Percentiles rank a stretch among this genome's conserved stretches.
These are phyloP conservation scores for Kalmanozyma brasiliensis DNA, from an alignment of 1,284 basidiomycete genomes.

Conservation along the genomic window DNA sequence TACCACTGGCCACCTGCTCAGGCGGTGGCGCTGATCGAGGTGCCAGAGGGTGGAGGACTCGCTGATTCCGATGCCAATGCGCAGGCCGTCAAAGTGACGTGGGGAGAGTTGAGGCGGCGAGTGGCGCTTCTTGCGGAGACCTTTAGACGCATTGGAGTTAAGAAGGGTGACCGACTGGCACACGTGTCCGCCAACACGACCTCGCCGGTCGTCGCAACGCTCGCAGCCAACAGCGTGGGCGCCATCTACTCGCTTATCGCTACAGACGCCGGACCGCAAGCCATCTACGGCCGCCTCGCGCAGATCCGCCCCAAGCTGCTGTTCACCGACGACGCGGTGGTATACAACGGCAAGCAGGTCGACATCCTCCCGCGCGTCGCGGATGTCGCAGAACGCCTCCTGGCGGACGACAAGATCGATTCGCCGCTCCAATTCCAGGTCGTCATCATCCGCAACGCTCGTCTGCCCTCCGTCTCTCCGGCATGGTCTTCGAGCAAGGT, in stretches of 20 bases:
- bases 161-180: conserved; percentile 37
- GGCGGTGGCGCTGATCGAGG: conserved; percentile 29
- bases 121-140: conserved; percentile 44
- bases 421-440: conserved; percentile 41
- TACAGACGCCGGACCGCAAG: conserved; percentile 46
- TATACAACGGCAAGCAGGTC: conserved; percentile 65
- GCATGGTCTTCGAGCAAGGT: conserved; percentile 26
- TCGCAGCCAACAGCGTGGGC: conserved; percentile 50
- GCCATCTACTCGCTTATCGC: conserved; percentile 52
- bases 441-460: conserved; percentile 39
- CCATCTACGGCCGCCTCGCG: conserved; percentile 51
- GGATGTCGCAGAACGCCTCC: conserved; percentile 50
- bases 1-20: conserved; percentile 39
- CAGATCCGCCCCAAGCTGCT: conserved; percentile 68
- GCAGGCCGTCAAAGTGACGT: conserved; percentile 26
- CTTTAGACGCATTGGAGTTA: conserved; percentile 33
- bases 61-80: conserved; percentile 9
- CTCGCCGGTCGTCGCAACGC: conserved; percentile 28
- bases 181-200: conserved; percentile 45
- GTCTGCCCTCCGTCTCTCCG: conserved; percentile 8
- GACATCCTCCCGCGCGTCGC: conserved; percentile 59
- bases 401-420: conserved; percentile 45
- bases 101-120: conserved; percentile 44
- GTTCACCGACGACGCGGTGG: conserved; percentile 66
- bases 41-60: conserved; percentile 44